Evolutionary conservation across 257 asterid species (phyloP), one percentile per base, ranked within the genome.

Genomic region (Jacaranda mimosifolia): DNA sequence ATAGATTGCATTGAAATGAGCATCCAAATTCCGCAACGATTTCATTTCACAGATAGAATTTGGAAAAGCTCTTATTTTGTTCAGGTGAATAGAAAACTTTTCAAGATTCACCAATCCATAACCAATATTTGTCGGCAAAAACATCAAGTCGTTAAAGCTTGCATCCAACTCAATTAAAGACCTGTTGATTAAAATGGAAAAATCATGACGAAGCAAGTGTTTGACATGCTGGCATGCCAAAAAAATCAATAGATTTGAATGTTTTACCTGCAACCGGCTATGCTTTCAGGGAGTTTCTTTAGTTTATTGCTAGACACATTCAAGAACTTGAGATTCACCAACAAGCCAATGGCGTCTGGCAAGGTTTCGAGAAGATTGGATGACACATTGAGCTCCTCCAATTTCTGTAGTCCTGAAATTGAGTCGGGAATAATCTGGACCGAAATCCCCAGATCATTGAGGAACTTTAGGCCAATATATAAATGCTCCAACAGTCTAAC

Each of bases 371-470:
- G 74, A 79, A 81, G 86, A 78, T 91, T 91, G 35, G 90, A 87
- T 49, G 94, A 88, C 18, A 85, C 42, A 15, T 90, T 74, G 68
- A 91, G 90, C 83, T 85, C 92, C 84, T 87, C 92, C 43, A 91
- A 66, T 10, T 79, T 90, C 45, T 77, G 81, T 38, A 91, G 84
- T 36, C 89, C 87, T 13, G 87, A 83, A 71, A 91, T 70, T 52
- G 97, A 85, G 73, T 90, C 92, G 11, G 96, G 97, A 63, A 91
- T 51, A 9, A 77, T 74, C 97, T 91, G 82, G 63, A 79, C 62
- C 75, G 56, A 58, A 58, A 32, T 32, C 45, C 32, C 51, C 40
- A 38, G 15, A 53, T 68, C 72, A 73, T 9, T 3, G 32, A 63
- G 7, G 9, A 52, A 12, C 14, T n/a, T 6, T 21, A 6, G 8